These are phyloP conservation scores for Lagenaria siceraria DNA, from an alignment of 306 rosid genomes.

Conservation along the genomic window DNA sequence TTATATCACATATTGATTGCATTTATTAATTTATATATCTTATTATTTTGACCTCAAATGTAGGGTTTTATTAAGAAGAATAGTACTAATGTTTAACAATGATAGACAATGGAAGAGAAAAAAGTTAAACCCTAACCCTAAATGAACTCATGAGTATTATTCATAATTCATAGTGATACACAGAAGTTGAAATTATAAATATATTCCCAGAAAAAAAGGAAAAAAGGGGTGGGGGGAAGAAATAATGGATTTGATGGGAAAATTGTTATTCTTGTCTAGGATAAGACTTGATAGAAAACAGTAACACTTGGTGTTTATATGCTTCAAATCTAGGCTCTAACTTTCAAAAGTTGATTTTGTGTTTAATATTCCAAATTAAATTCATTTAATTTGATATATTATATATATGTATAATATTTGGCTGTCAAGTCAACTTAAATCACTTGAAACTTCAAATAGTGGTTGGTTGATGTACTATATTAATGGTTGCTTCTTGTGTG, in stretches of 20 bases:
- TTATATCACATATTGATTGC: too few relatives aligned
- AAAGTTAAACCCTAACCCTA: background rate
- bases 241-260: background rate
- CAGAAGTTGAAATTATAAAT: background rate
- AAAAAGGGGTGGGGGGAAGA: background rate
- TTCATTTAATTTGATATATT: background rate
- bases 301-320: background rate
- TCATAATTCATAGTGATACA: background rate
- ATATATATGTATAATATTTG: background rate
- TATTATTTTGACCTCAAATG: too few relatives aligned
- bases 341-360: background rate
- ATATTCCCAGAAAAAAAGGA: background rate
- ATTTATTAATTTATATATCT: too few relatives aligned
- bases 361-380: background rate
- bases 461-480: background rate
- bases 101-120: background rate
- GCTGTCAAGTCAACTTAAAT: background rate
- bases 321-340: slow-evolving; percentile 4
- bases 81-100: too few relatives aligned
- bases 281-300: background rate
- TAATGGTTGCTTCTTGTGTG: slow-evolving; percentile 6
- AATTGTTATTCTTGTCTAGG: background rate
- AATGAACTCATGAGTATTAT: background rate
- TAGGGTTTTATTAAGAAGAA: too few relatives aligned
- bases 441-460: background rate